Evolutionary conservation across 139 green algal genomes (phyloP).

Genomic region (Closterium sp.): DNA sequence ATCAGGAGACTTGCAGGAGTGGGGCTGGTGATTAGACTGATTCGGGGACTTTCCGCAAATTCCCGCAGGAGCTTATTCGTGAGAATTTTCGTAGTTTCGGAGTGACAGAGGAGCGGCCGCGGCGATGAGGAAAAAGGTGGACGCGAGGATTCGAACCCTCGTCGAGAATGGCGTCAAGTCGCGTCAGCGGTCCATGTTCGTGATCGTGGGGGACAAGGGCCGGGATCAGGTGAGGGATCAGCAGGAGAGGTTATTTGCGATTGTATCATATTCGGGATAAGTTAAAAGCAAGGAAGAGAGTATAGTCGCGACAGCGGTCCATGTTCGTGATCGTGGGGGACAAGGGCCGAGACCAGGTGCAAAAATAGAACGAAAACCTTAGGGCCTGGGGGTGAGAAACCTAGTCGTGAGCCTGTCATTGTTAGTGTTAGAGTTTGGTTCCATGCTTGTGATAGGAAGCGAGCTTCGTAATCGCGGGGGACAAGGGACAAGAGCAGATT

Average conservation of each 20-base stretch:
- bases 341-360: conserved; percentile 82
- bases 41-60: background rate
- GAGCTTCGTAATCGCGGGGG: conserved; percentile 88
- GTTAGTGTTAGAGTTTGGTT: too few species aligned
- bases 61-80: background rate
- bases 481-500: conserved; percentile 87
- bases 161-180: conserved; percentile 95
- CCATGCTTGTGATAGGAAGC: too few species aligned
- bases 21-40: too few species aligned
- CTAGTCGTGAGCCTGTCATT: too few species aligned
- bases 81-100: background rate
- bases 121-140: conserved; percentile 98
- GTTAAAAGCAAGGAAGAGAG: conserved; percentile 62
- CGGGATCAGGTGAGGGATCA: conserved; percentile 68
- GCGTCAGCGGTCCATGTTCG: conserved; percentile 84
- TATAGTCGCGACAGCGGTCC: conserved; percentile 73
- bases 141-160: conserved; percentile 89
- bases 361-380: too few species aligned
- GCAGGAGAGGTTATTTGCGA: too few species aligned
- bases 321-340: conserved; percentile 88
- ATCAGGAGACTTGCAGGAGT: too few species aligned
- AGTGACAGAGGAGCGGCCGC: background rate
- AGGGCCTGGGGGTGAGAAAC: too few species aligned
- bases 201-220: conserved; percentile 95
- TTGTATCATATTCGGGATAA: too few species aligned